A percentile compares a stretch with the other conserved stretches of the same genome.
phyloP scores from a whole-genome alignment of 768 basidiomycete species.

The Kwoniella dejecticola region DNA sequence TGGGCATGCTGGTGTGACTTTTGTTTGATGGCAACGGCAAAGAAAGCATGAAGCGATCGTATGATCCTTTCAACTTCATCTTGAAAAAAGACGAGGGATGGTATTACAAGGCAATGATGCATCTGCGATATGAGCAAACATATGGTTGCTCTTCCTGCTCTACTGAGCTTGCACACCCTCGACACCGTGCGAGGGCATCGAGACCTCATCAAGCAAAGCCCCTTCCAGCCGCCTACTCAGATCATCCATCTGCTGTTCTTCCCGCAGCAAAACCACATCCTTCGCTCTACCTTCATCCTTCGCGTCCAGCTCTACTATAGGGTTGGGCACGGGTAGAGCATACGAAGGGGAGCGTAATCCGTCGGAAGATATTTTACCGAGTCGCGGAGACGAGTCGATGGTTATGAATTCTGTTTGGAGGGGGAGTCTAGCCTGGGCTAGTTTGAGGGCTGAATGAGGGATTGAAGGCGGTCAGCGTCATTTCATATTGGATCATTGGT shows the following conservation, averaged over 20 bases:
- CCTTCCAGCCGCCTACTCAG: slow-evolving; percentile 10
- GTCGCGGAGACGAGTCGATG: slow-evolving; percentile 67
- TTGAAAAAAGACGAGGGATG: too few species aligned
- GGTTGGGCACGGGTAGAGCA: slow-evolving; percentile 32
- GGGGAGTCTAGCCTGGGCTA: slow-evolving; percentile 84
- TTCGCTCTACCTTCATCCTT: slow-evolving; percentile 34
- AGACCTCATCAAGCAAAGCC: not conserved
- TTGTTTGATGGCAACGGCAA: too few species aligned
- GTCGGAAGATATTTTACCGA: slow-evolving; percentile 37
- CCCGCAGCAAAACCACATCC: slow-evolving; percentile 30
- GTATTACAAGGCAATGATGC: too few species aligned
- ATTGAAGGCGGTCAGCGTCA: too few species aligned
- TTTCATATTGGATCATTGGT: too few species aligned
- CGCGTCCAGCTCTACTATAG: slow-evolving; percentile 31
- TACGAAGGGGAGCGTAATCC: slow-evolving; percentile 25
- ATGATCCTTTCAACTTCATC: too few species aligned
- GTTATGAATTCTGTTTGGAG: slow-evolving; percentile 84
- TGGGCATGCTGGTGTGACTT: too few species aligned
- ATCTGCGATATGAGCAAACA: too few species aligned
- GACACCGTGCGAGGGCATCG: not conserved
- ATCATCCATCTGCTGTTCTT: slow-evolving; percentile 26
- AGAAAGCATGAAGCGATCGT: too few species aligned
- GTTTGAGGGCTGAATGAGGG: slow-evolving; percentile 69
- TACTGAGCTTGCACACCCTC: too few species aligned
- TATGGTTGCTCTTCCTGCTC: too few species aligned